Base-by-base conservation (phyloP, 2,329 filamentous ascomycete genomes). In the Plenodomus tracheiphilus region DNA sequence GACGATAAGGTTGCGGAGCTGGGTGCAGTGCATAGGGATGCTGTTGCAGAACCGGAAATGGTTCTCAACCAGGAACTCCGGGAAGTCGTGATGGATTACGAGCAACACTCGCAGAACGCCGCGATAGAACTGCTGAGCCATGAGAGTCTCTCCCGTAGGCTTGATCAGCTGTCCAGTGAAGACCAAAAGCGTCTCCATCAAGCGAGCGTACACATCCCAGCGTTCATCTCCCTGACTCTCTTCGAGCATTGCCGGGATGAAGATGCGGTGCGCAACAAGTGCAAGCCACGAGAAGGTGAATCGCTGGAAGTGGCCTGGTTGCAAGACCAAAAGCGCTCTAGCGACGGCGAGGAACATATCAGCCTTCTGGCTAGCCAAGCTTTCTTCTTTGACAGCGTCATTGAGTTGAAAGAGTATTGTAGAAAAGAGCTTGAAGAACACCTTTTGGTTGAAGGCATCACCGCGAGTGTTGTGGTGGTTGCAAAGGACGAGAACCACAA, bases 371-470 rank as follows among this genome's bases (percentile, higher is more conserved):
- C 81, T 65, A 30, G 55, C 61, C 30, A 71, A 54, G 5, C 49
- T 46, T 73, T 46, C 58, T 15, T 72, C 68, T 43, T 72, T 85
- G 79, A 39, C 79, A 70, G 28, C 86, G 68, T 47, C 86, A 80
- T 52, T 85, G 47, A 93, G 81, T 60, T 94, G 87, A 70, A 88
- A 89, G 4, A 99, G 80, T 40, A 97, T 80, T 63, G 88, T 82
- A 0, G 91, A 93, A 67, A 97, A 88, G 36, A 99, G 80, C 39
- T 93, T 86, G 81, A 92, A 94, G 78, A 97, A 97, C 22, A 95
- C 86, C 53, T 90, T 86, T 66, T 93, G 88, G 63, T 91, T 93
- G 77, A 96, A 92, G 34, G 81, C 82, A 45, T 96, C 91, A 3
- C 85, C 88, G 39, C 87, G 85, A 71, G 86, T 89, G 47, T 88